Percentiles rank a stretch among this genome's conserved stretches.
Conservation (phyloP, 495 filamentous ascomycete genomes). For the Collariella sp. region DNA sequence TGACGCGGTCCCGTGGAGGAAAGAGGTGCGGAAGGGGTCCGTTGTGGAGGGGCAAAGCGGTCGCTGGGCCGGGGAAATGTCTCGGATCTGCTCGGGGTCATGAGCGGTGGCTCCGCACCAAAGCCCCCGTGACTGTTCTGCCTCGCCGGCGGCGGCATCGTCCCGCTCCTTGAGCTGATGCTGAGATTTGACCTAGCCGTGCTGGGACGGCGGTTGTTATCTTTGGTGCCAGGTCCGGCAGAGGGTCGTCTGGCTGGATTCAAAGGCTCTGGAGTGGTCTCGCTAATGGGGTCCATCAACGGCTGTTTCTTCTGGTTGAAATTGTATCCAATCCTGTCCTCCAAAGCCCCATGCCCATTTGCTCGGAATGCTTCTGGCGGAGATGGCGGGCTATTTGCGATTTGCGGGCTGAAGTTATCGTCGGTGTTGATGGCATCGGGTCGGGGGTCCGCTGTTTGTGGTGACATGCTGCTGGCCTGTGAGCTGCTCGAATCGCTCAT, state of each 20-base stretch:
- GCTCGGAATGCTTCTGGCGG: conserved; percentile 25
- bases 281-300: conserved; percentile 52
- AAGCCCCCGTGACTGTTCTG: conserved; percentile 46
- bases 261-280: conserved; percentile 60
- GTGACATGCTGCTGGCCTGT: conserved; percentile 46
- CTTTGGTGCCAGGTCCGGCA: conserved; percentile 10
- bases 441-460: conserved; percentile 40
- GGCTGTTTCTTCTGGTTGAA: conserved; percentile 41
- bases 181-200: conserved; percentile 38
- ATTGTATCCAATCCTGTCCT: conserved; percentile 46
- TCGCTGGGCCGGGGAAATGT: conserved; percentile 45
- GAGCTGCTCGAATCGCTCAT: conserved; percentile 51
- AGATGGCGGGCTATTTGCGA: conserved; percentile 27
- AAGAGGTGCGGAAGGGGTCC: conserved; percentile 39
- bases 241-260: conserved; percentile 33
- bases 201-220: conserved; percentile 26
- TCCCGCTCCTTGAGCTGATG: conserved; percentile 27
- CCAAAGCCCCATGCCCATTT: conserved; percentile 35
- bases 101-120: conserved; percentile 30
- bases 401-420: conserved; percentile 34
- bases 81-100: conserved; percentile 41
- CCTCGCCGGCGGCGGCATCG: conserved; percentile 32
- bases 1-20: conserved; percentile 21
- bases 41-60: conserved; percentile 28
- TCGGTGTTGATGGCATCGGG: conserved; percentile 28